phyloP scores from a whole-genome alignment of 2,329 filamentous ascomycete genomes.

The Monilinia vaccinii-corymbosi region DNA sequence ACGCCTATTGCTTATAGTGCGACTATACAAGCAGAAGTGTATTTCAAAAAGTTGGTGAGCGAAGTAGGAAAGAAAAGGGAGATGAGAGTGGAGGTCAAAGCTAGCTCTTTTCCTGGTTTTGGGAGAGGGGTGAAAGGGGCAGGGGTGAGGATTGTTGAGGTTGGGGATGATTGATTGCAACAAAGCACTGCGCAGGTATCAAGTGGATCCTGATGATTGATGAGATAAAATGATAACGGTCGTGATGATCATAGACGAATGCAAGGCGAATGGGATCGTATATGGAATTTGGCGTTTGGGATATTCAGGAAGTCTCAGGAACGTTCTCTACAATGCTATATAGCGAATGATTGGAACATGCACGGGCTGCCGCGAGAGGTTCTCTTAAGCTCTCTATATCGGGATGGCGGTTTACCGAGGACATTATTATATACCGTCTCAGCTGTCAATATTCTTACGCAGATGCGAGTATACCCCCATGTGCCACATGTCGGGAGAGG shows the following conservation, averaged over 20 bases:
- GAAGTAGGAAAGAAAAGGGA: slow-evolving; percentile 57
- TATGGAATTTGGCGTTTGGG: background rate
- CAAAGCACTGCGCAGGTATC: background rate
- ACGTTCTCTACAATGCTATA: background rate
- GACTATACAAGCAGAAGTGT: slow-evolving; percentile 75
- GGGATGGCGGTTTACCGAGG: background rate
- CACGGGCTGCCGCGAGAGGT: background rate
- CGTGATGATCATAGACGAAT: background rate
- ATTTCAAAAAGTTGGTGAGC: slow-evolving; percentile 66
- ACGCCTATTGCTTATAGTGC: slow-evolving; percentile 75
- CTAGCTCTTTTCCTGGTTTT: background rate
- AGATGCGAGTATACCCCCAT: background rate
- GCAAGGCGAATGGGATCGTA: background rate
- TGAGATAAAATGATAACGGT: slow-evolving; percentile 2
- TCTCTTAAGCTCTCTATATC: background rate
- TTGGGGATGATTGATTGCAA: slow-evolving; percentile 7
- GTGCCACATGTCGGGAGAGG: background rate
- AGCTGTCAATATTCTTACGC: background rate
- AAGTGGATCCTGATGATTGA: background rate
- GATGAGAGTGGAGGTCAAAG: slow-evolving; percentile 20
- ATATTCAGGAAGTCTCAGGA: background rate
- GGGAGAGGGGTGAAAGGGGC: slow-evolving; percentile 18
- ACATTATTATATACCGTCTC: background rate
- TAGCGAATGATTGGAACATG: background rate
- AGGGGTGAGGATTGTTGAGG: slow-evolving; percentile 11